Evolutionary conservation across 2,329 filamentous ascomycete genomes (phyloP), one percentile per base, ranked within the genome.

Genomic region (Elsinoe necatrix): DNA sequence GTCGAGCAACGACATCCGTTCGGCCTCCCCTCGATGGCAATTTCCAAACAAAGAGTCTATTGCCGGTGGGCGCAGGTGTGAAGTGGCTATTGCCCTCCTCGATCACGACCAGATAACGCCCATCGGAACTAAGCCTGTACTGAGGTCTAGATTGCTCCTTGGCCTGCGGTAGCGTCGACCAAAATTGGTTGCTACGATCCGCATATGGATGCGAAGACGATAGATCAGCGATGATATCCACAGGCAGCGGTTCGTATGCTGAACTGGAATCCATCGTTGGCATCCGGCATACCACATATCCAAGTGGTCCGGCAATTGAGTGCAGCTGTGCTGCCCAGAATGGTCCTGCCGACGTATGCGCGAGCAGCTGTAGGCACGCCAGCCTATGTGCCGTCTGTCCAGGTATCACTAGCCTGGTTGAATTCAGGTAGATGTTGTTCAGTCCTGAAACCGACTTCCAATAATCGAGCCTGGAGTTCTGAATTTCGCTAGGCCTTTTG

Each of bases 361-460:
- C 1, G 1, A 56, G 41, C 25, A 56, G 18, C 12, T 47, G 25
- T 25, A 56, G 12, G 29, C 27, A 27, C 4, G 54, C 41, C 3
- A 45, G 41, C 14, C 29, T 47, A 12, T 47, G 16, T 2, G 2
- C 18, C 3, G n/a, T 16, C 16, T 21, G 42, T 29, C 18, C 54
- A 20, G 18, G 27, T n/a, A 35, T 14, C 18, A n/a, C n/a, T 12
- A 48, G 43, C 14, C 48, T 42, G 47, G 54, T 58, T 7, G 67
- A 65, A 57, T 70, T 66, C 6, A 70, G 59, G 31, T 67, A 67
- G 9, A 61, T 60, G 48, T 68, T 64, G 43, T 61, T 62, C 21
- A 69, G 52, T 3, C 68, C 68, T 5, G 57, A 58, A 41, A 63
- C 65, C 58, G 63, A 65, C 60, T 68, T 66, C 68, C 68, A 70